These are phyloP conservation scores for Metarhizium anisopliae DNA, from an alignment of 2,329 filamentous ascomycete genomes.

Conservation along the genomic window DNA sequence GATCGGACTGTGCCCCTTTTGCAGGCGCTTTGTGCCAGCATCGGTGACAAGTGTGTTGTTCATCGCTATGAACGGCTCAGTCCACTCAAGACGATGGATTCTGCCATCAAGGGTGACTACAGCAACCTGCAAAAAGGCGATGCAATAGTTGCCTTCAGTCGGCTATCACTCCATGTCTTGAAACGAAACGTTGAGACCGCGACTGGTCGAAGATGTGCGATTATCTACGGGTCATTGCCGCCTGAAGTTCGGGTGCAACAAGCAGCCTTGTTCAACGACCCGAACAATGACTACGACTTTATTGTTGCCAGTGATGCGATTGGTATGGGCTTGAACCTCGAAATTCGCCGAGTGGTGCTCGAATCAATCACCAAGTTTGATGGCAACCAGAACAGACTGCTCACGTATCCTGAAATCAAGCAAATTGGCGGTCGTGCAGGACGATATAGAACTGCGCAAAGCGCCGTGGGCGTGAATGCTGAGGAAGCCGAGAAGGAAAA, in stretches of 20 bases:
- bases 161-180: slow-evolving; percentile 70
- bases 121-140: slow-evolving; percentile 74
- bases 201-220: slow-evolving; percentile 75
- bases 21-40: slow-evolving; percentile 63
- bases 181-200: slow-evolving; percentile 66
- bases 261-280: slow-evolving; percentile 88
- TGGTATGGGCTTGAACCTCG: slow-evolving; percentile 93
- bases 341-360: slow-evolving; percentile 84
- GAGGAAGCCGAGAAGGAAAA: slow-evolving; percentile 23
- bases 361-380: slow-evolving; percentile 69
- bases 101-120: slow-evolving; percentile 56
- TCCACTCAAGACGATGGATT: slow-evolving; percentile 56
- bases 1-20: slow-evolving; percentile 73
- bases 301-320: slow-evolving; percentile 92
- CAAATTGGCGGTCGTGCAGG: slow-evolving; percentile 93
- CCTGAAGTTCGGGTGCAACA: slow-evolving; percentile 90
- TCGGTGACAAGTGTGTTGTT: slow-evolving; percentile 74
- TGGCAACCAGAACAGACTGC: slow-evolving; percentile 43
- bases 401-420: slow-evolving; percentile 74
- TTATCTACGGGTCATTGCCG: slow-evolving; percentile 86
- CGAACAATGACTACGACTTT: slow-evolving; percentile 89
- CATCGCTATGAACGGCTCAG: slow-evolving; percentile 80
- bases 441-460: slow-evolving; percentile 61
- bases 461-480: slow-evolving; percentile 6
- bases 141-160: slow-evolving; percentile 79